phyloP scores from a whole-genome alignment of 129 eudicot species.

The Arctium minus region DNA sequence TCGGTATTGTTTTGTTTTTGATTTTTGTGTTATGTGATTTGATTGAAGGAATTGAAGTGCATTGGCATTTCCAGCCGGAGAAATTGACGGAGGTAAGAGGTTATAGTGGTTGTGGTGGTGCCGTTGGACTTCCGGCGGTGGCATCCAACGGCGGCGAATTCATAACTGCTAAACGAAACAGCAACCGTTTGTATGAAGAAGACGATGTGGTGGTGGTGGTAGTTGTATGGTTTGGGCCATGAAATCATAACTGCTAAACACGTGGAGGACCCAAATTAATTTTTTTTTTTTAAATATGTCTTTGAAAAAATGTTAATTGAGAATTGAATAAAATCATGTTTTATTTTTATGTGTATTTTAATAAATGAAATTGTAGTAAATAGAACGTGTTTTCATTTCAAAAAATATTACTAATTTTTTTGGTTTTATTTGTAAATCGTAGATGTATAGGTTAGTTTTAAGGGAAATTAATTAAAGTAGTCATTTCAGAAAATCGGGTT shows the following conservation, averaged over 20 bases:
- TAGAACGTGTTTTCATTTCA: too few species aligned
- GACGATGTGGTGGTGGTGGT: constrained; percentile 5
- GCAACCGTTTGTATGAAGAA: neutral
- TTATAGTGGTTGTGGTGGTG: neutral
- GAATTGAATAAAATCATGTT: too few species aligned
- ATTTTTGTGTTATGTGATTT: neutral
- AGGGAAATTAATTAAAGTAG: too few species aligned
- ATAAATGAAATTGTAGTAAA: too few species aligned
- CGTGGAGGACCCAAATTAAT: neutral
- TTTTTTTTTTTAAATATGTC: too few species aligned
- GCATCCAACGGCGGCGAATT: constrained; percentile 26
- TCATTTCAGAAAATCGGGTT: too few species aligned
- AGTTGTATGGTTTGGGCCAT: constrained; percentile 5
- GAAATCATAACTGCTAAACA: constrained; percentile 10
- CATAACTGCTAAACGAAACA: neutral
- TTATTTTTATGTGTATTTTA: too few species aligned
- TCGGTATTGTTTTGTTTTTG: neutral
- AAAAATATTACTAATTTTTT: too few species aligned
- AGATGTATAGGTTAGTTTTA: too few species aligned
- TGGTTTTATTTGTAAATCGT: too few species aligned
- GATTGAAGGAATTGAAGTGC: neutral
- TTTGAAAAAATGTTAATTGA: too few species aligned
- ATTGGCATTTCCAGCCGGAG: neutral
- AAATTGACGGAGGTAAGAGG: neutral
- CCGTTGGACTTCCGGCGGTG: constrained; percentile 30